phyloP scores from a whole-genome alignment of 148 eudicot species.

The Rheum nobile region DNA sequence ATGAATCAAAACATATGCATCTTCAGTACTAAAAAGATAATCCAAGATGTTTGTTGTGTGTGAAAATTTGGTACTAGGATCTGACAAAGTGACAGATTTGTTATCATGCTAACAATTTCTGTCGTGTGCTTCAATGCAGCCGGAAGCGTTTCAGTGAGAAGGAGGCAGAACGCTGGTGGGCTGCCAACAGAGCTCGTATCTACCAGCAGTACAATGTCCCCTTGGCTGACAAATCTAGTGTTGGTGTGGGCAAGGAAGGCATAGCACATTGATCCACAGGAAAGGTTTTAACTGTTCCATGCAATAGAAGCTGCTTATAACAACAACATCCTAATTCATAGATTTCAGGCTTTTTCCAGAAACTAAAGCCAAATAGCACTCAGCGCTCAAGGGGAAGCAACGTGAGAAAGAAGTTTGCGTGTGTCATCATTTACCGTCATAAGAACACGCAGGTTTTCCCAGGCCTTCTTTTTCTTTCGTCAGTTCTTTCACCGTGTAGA shows the following conservation, averaged over 20 bases:
- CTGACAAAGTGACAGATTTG: neutral
- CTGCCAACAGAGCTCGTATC: conserved; percentile 27
- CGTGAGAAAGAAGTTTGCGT: neutral
- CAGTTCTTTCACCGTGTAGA: neutral
- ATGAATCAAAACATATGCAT: no score
- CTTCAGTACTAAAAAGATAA: neutral
- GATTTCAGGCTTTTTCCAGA: neutral
- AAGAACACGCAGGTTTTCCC: neutral
- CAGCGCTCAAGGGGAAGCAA: neutral
- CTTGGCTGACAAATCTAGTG: conserved; percentile 22
- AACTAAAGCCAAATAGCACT: neutral
- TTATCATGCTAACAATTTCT: neutral
- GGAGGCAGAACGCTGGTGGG: conserved; percentile 41
- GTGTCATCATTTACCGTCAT: neutral
- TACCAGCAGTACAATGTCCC: conserved; percentile 31
- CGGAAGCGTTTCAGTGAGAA: conserved; percentile 39
- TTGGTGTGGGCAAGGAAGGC: conserved; percentile 23
- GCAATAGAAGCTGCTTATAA: neutral
- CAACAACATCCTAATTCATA: neutral
- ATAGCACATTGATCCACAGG: conserved; percentile 19
- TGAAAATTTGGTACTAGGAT: no score
- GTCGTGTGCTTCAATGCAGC: conserved; percentile 14
- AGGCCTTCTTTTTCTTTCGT: neutral
- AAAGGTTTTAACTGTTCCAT: neutral
- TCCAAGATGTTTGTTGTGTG: no score